A percentile compares a stretch with the other conserved stretches of the same genome.
These are phyloP conservation scores for Exophiala bonariae DNA, from an alignment of 2,329 filamentous ascomycete genomes.

Conservation along the genomic window DNA sequence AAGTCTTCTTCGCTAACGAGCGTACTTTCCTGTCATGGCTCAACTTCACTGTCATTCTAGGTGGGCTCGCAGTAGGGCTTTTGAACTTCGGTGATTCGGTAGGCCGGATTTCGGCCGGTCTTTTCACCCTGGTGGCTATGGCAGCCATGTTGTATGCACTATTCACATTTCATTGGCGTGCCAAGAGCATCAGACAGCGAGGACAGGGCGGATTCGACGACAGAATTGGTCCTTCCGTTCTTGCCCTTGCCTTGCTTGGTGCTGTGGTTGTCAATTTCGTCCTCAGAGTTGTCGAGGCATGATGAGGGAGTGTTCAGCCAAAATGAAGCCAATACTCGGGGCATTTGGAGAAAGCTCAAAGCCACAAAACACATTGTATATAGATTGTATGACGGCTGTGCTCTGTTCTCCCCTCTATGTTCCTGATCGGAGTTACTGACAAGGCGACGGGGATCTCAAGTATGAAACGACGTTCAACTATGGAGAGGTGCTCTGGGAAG, in stretches of 20 bases:
- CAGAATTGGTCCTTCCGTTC: slow-evolving; percentile 85
- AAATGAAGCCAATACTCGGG: no score
- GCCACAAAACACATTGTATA: no score
- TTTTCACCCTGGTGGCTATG: slow-evolving; percentile 95
- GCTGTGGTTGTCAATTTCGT: slow-evolving; percentile 98
- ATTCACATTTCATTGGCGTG: slow-evolving; percentile 94
- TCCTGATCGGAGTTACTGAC: no score
- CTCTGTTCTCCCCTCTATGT: no score
- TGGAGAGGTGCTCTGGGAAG: no score
- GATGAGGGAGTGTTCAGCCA: not conserved
- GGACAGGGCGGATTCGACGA: slow-evolving; percentile 97
- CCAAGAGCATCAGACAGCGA: slow-evolving; percentile 84
- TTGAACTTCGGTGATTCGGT: slow-evolving; percentile 96
- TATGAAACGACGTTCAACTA: no score
- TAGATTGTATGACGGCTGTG: no score
- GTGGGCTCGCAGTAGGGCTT: slow-evolving; percentile 92
- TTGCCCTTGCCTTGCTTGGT: slow-evolving; percentile 80
- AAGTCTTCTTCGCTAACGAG: slow-evolving; percentile 99
- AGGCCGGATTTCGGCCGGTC: slow-evolving; percentile 87
- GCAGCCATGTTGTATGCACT: slow-evolving; percentile 93
- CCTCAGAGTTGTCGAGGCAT: slow-evolving; percentile 53
- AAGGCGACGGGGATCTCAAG: no score
- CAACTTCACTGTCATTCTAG: slow-evolving; percentile 98
- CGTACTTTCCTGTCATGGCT: slow-evolving; percentile 99
- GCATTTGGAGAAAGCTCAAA: no score